A percentile compares a stretch with the other conserved stretches of the same genome.
phyloP scores from a whole-genome alignment of 2,329 filamentous ascomycete genomes.

The Orbilia ellipsospora region DNA sequence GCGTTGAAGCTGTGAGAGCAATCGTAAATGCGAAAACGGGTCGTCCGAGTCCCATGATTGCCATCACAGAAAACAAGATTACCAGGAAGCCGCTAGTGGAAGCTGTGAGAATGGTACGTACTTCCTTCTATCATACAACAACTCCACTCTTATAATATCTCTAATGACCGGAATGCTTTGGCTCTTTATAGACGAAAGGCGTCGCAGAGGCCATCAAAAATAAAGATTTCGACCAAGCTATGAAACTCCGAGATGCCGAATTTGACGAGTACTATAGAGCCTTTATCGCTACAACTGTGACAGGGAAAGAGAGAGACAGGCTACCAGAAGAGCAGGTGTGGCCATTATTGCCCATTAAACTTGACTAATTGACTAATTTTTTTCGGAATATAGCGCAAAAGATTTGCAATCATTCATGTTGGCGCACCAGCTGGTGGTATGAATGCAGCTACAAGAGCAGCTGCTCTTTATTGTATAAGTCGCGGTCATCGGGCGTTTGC shows the following conservation, averaged over 20 bases:
- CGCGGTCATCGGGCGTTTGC: conserved; percentile 88
- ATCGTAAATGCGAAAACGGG: conserved; percentile 89
- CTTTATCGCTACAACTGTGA: conserved; percentile 89
- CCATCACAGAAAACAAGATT: conserved; percentile 98
- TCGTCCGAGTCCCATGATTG: conserved; percentile 92
- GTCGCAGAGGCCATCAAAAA: conserved; percentile 83
- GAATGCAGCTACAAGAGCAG: conserved; percentile 94
- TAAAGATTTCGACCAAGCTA: conserved; percentile 87
- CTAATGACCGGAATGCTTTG: not conserved
- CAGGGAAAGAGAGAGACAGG: conserved; percentile 74
- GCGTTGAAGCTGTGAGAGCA: conserved; percentile 91
- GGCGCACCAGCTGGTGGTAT: conserved; percentile 97
- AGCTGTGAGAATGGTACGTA: conserved; percentile 71
- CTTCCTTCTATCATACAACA: conserved; percentile 3
- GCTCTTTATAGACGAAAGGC: conserved; percentile 75
- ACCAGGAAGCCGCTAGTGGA: conserved; percentile 87
- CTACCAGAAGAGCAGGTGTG: conserved; percentile 77
- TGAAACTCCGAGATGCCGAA: conserved; percentile 88
- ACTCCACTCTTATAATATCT: not conserved
- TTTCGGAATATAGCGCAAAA: conserved; percentile 75
- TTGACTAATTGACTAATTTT: conserved; percentile 31
- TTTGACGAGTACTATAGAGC: conserved; percentile 92
- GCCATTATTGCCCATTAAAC: not conserved
- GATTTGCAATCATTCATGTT: conserved; percentile 94
- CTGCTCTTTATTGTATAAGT: conserved; percentile 61